Evolutionary conservation across 306 rosid species (phyloP), one percentile per base, ranked within the genome.

Genomic region (Casuarina cunninghamiana): DNA sequence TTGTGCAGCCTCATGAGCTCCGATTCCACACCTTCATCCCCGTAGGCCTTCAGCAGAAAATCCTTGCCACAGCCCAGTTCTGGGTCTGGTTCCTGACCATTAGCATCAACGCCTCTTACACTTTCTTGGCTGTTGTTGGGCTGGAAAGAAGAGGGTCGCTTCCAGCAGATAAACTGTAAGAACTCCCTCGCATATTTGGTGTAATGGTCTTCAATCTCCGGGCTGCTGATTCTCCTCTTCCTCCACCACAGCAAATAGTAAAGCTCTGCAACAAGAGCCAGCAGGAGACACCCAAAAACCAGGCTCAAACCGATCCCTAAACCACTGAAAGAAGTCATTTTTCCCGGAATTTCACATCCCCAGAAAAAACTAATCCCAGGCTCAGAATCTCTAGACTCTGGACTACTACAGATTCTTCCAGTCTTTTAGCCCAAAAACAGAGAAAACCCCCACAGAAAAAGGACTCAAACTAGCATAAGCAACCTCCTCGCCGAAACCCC

Each of bases 1-100:
- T 90, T 92, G 82, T 94, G 97, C 78, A 94, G 87, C 87, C 97
- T 92, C 93, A 89, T 90, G 69, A 90, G 88, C 85, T 94, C 97
- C 35, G 87, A 79, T 8, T 92, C 97, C 55, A 92, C 87, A 71
- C 88, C 55, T 69, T 94, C 94, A 53, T 88, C 96, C 6, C 86
- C 91, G 78, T 5, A 82, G 42, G 86, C 71, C 83, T 83, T 89
- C 17, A 87, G 61, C 51, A 87, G 62, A 80, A 80, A 51, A 54
- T 87, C 91, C 75, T 84, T 88, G 48, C 82, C 75, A 3, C 73
- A 63, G 10, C 92, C 93, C 43, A 81, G 57, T 61, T 94, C 97
- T 45, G 79, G 60, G 77, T 87, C 89, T 13, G 75, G 32, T 48
- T 83, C 96, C 45, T 69, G 73, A 73, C 15, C n/a, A 65, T 78